Evolutionary conservation across 2,329 filamentous ascomycete species (phyloP), one percentile per base, ranked within the genome.

Genomic region (Ceratocystis alfenasii): DNA sequence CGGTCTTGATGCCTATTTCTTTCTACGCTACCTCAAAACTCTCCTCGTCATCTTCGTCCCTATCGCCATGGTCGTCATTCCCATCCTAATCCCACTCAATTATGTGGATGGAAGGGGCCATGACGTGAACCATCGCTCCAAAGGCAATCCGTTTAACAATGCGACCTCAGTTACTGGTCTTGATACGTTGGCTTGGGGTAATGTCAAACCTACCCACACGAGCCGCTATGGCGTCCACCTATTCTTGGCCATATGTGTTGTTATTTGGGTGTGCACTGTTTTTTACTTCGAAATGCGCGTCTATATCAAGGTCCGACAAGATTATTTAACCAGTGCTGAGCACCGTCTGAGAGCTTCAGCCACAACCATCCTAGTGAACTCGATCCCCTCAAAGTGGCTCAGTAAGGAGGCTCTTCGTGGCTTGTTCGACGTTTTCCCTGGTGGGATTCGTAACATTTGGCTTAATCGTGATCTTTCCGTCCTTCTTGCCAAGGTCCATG

Each of bases 1-100:
- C 70, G 94, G 94, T 20, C 83, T 99, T 8, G 94, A 99, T 74
- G 91, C 93, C 72, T 99, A 96, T 77, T 96, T 97, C 78, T 99
- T 99, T 75, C 81, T 99, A 0, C 88, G 95, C 69, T 99, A 96
- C 72, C 82, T 85, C 15, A 83, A 83, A 69, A 82, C 72, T 74
- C 83, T 97, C 4, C 82, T 97, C 55, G 86, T 96, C 73, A 95
- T 99, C 69, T 97, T 99, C 74, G 77, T 95, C 48, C 91, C 94
- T 1, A 85, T 96, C 66, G 85, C 88, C 12, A 70, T 84, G 30
- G 72, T 96, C 63, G 86, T 95, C 33, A 79, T 96, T 65, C 94
- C 94, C 0, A 87, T 96, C 28, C 78, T 99, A 55, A 77, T 97
- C 1, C 92, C 94, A 0, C 75, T 99, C 69, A 99, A 99, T 73